A percentile compares a stretch with the other conserved stretches of the same genome.
phyloP scores from a whole-genome alignment of 345 rosid genomes.

The Camelina hispida region DNA sequence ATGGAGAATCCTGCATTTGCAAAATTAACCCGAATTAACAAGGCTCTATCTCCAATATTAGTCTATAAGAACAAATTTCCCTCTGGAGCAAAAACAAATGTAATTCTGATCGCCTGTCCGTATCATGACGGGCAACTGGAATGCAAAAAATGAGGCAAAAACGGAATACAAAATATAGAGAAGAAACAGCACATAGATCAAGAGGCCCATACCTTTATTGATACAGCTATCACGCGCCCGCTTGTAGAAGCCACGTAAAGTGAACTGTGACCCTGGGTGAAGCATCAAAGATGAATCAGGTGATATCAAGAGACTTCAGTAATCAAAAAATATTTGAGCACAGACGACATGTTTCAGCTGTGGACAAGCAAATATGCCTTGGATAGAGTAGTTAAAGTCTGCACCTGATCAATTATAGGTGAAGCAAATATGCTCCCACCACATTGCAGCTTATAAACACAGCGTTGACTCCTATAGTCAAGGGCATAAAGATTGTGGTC shows the following conservation, averaged over 20 bases:
- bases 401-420: slow-evolving; percentile 89
- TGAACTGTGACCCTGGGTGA: slow-evolving; percentile 54
- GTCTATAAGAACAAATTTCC: not conserved
- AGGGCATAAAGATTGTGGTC: slow-evolving; percentile 88
- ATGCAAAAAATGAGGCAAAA: slow-evolving; percentile 12
- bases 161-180: not conserved
- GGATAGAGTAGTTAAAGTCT: slow-evolving; percentile 31
- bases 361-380: slow-evolving; percentile 28
- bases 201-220: slow-evolving; percentile 60
- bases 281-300: slow-evolving; percentile 20
- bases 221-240: slow-evolving; percentile 82
- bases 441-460: slow-evolving; percentile 72
- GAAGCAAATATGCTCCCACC: slow-evolving; percentile 95
- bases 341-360: slow-evolving; percentile 4
- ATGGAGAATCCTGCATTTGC: slow-evolving; percentile 66
- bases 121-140: not conserved
- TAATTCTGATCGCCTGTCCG: slow-evolving; percentile 5
- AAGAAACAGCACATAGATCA: slow-evolving; percentile 12
- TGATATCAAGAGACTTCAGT: slow-evolving; percentile 18
- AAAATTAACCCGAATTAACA: slow-evolving; percentile 7
- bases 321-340: not conserved
- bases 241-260: slow-evolving; percentile 85
- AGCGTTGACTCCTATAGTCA: slow-evolving; percentile 67
- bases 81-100: slow-evolving; percentile 19
- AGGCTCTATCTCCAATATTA: slow-evolving; percentile 8